These are phyloP conservation scores for Alternaria consortialis DNA, from an alignment of 2,329 filamentous ascomycete species.

Conservation along the genomic window DNA sequence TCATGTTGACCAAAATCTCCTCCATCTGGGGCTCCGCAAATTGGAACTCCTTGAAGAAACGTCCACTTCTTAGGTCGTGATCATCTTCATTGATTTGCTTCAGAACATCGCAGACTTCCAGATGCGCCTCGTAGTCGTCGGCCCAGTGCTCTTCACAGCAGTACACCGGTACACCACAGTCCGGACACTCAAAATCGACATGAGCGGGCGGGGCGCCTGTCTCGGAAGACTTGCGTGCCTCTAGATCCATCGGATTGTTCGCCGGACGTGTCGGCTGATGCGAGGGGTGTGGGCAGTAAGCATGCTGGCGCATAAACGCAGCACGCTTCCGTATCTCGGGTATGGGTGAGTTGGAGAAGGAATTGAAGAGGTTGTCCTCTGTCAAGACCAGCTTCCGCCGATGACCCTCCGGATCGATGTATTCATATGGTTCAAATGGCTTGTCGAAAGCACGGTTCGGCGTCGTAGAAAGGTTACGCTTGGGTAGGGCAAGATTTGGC, in stretches of 20 bases:
- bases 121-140: constrained; percentile 91
- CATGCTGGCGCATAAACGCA: constrained; percentile 90
- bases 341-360: constrained; percentile 87
- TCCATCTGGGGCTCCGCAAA: constrained; percentile 91
- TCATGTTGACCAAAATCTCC: constrained; percentile 94
- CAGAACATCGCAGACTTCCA: constrained; percentile 91
- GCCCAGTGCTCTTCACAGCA: constrained; percentile 96
- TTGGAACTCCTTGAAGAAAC: constrained; percentile 92
- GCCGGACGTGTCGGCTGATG: constrained; percentile 79
- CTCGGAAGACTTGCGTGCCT: constrained; percentile 65
- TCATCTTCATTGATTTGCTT: constrained; percentile 97
- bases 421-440: constrained; percentile 47
- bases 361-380: constrained; percentile 89
- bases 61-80: constrained; percentile 88
- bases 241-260: constrained; percentile 69
- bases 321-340: constrained; percentile 87
- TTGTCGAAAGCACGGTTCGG: constrained; percentile 37
- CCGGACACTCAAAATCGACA: constrained; percentile 92
- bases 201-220: constrained; percentile 75
- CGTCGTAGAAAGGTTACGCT: constrained; percentile 44
- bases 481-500: constrained; percentile 36
- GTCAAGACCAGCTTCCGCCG: constrained; percentile 61
- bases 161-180: constrained; percentile 93
- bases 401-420: constrained; percentile 47
- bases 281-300: constrained; percentile 89